Percentiles rank a stretch among this genome's conserved stretches.
These are phyloP conservation scores for Leishmania turanica DNA, from an alignment of 208 protist genomes.

Conservation along the genomic window DNA sequence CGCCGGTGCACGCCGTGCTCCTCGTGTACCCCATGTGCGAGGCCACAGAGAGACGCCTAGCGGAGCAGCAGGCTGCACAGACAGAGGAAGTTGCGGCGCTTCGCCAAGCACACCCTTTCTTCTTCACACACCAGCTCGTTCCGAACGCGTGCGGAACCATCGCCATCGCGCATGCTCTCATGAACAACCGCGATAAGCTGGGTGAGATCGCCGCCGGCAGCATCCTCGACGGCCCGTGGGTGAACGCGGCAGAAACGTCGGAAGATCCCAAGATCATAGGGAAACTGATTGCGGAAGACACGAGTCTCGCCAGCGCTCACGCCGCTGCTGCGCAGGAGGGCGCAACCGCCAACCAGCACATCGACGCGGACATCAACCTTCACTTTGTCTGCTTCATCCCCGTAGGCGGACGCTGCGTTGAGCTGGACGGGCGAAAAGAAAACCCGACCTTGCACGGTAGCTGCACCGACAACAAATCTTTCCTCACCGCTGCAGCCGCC, in stretches of 20 bases:
- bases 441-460: conserved; percentile 83
- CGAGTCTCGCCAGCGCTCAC: conserved; percentile 61
- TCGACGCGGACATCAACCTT: conserved; percentile 84
- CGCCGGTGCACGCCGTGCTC: conserved; percentile 87
- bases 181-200: conserved; percentile 88
- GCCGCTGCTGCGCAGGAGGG: conserved; percentile 58
- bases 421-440: conserved; percentile 94
- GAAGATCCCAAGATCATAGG: conserved; percentile 27
- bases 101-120: conserved; percentile 53
- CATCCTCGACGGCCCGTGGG: conserved; percentile 28
- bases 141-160: conserved; percentile 96
- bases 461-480: conserved; percentile 53
- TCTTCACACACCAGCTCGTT: conserved; percentile 93
- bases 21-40: conserved; percentile 92
- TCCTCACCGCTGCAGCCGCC: conserved; percentile 68
- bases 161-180: conserved; percentile 90
- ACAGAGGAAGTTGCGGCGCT: conserved; percentile 45
- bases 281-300: conserved; percentile 42
- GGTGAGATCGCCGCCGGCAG: conserved; percentile 45
- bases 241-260: neutral
- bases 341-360: conserved; percentile 56
- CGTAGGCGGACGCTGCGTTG: conserved; percentile 85
- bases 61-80: conserved; percentile 28
- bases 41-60: conserved; percentile 33
- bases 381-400: conserved; percentile 95